A percentile compares a stretch with the other conserved stretches of the same genome.
Conservation (phyloP, 2,329 filamentous ascomycete species). For the Hymenoscyphus linearis region DNA sequence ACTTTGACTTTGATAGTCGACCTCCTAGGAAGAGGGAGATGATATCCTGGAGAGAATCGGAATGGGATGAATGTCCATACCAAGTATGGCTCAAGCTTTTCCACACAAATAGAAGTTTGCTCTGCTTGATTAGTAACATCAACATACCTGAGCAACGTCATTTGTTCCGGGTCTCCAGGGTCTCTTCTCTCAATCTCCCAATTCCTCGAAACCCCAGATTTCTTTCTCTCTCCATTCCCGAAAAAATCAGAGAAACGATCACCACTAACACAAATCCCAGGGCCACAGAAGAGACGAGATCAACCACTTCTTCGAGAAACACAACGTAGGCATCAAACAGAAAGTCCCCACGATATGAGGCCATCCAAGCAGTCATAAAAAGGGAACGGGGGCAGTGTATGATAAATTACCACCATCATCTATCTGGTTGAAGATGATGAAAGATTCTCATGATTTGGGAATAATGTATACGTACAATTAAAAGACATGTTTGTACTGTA, state of each 20-base stretch:
- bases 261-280: constrained; percentile 28
- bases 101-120: too few species aligned
- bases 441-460: neutral
- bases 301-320: constrained; percentile 40
- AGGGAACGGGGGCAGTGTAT: neutral
- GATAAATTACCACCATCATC: neutral
- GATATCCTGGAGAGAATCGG: too few species aligned
- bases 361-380: neutral
- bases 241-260: neutral
- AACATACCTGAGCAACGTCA: neutral
- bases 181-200: neutral
- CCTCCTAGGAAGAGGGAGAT: too few species aligned
- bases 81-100: too few species aligned
- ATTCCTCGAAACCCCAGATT: neutral
- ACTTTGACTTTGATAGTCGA: too few species aligned
- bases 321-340: constrained; percentile 8
- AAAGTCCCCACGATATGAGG: constrained; percentile 5
- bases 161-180: neutral
- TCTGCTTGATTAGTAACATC: neutral
- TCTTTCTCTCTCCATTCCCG: neutral
- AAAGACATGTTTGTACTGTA: too few species aligned
- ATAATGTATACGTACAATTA: neutral
- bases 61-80: too few species aligned
- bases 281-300: constrained; percentile 46
- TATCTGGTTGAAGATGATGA: neutral